Conservation (phyloP, 1,284 basidiomycete species). For the Pseudozyma sp. region DNA sequence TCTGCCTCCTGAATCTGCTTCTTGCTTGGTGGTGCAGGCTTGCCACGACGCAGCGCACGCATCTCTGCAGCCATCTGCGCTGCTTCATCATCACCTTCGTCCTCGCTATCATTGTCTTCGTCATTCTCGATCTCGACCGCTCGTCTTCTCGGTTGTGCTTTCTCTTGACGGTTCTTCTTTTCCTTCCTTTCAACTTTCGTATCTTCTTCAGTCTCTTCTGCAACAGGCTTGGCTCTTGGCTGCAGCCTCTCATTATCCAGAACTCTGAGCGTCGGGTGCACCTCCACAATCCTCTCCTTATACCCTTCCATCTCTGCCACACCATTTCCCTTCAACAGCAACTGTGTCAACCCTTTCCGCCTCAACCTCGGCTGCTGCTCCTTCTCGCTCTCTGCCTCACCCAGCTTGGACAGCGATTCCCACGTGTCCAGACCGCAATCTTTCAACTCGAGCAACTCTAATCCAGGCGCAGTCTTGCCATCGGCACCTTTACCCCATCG, state of each 20-base stretch:
- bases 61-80: constrained; percentile 38
- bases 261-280: constrained; percentile 47
- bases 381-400: constrained; percentile 12
- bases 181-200: constrained; percentile 2
- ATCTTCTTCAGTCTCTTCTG: constrained; percentile 8
- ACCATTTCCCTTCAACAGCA: constrained; percentile 56
- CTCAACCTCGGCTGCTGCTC: constrained; percentile 29
- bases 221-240: constrained; percentile 23
- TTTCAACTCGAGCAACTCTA: constrained; percentile 59
- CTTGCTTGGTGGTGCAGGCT: not conserved
- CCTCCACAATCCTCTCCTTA: constrained; percentile 41
- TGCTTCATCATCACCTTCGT: constrained; percentile 35
- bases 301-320: constrained; percentile 43
- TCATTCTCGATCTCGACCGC: not conserved
- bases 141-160: not conserved
- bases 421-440: constrained; percentile 59
- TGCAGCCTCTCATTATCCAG: constrained; percentile 53
- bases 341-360: constrained; percentile 51
- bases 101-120: constrained; percentile 12
- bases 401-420: constrained; percentile 44
- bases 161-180: constrained; percentile 1
- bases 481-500: constrained; percentile 63
- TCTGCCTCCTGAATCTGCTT: constrained; percentile 5
- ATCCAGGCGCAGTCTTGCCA: constrained; percentile 52
- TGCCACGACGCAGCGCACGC: constrained; percentile 30